A percentile compares a stretch with the other conserved stretches of the same genome.
Evolutionary conservation across 2,329 filamentous ascomycete genomes (phyloP).

Genomic region (Fonsecaea pugnacius): DNA sequence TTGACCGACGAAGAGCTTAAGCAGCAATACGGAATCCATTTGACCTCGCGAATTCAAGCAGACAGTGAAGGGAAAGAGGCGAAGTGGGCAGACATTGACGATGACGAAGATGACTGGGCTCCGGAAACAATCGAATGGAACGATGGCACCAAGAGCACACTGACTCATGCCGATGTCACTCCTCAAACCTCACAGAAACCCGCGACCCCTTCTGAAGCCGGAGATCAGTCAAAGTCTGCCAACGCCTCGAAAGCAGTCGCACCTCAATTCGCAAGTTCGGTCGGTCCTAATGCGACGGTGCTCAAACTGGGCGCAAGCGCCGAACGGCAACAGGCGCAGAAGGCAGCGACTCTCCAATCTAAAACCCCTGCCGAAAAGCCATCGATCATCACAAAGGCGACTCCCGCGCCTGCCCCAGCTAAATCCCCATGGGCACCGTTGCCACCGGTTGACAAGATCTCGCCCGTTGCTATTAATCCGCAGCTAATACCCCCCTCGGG

Average conservation of each 20-base stretch:
- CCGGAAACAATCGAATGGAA: conserved; percentile 71
- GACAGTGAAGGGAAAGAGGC: conserved; percentile 66
- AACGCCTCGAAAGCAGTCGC: conserved; percentile 36
- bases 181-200: conserved; percentile 35
- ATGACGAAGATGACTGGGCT: conserved; percentile 68
- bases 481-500: conserved; percentile 49
- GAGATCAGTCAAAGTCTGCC: conserved; percentile 38
- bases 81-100: conserved; percentile 72
- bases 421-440: conserved; percentile 92
- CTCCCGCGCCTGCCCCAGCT: conserved; percentile 63
- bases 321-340: conserved; percentile 51
- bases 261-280: conserved; percentile 48
- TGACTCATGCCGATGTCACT: conserved; percentile 51
- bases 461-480: conserved; percentile 68
- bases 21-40: conserved; percentile 70
- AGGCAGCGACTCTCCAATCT: conserved; percentile 43
- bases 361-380: conserved; percentile 52
- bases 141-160: conserved; percentile 68
- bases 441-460: conserved; percentile 80
- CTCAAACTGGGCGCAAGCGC: conserved; percentile 53
- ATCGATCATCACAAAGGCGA: conserved; percentile 50
- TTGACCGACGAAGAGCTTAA: conserved; percentile 71
- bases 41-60: conserved; percentile 67
- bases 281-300: conserved; percentile 56
- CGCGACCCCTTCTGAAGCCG: conserved; percentile 33